Evolutionary conservation across 306 rosid genomes (phyloP).

Genomic region (Fragaria nilgerrensis): DNA sequence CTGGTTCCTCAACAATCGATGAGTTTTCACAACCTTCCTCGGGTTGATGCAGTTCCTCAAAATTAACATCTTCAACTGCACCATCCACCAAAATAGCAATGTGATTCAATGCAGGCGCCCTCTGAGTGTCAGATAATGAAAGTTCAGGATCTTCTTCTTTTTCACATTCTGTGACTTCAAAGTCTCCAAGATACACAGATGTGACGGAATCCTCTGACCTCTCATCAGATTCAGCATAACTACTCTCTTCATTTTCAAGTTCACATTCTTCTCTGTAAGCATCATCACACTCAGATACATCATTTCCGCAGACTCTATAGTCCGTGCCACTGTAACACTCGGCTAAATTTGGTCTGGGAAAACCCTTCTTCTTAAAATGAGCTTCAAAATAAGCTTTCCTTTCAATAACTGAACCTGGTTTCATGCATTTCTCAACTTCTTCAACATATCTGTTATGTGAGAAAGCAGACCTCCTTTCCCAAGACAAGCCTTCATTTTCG

Average conservation of each 20-base stretch:
- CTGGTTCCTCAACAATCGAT: slow-evolving; percentile 13
- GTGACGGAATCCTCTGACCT: slow-evolving; percentile 39
- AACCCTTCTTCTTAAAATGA: slow-evolving; percentile 72
- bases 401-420: slow-evolving; percentile 67
- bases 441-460: slow-evolving; percentile 72
- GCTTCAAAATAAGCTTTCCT: slow-evolving; percentile 78
- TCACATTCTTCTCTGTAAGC: slow-evolving; percentile 41
- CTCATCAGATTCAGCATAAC: slow-evolving; percentile 37
- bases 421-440: slow-evolving; percentile 74
- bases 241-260: slow-evolving; percentile 32
- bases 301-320: slow-evolving; percentile 34
- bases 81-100: slow-evolving; percentile 26
- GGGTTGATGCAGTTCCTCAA: slow-evolving; percentile 35
- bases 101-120: slow-evolving; percentile 22
- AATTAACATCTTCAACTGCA: slow-evolving; percentile 15
- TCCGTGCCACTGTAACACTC: slow-evolving; percentile 24
- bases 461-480: slow-evolving; percentile 82
- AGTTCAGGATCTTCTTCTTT: slow-evolving; percentile 31
- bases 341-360: slow-evolving; percentile 36
- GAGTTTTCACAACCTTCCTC: slow-evolving; percentile 29
- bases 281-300: slow-evolving; percentile 33
- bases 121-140: slow-evolving; percentile 32
- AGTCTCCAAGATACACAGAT: slow-evolving; percentile 43
- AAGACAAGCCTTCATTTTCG: slow-evolving; percentile 60
- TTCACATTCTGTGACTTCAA: slow-evolving; percentile 28